Percentiles rank a stretch among this genome's conserved stretches.
Conservation (phyloP, 2,329 filamentous ascomycete species). For the Eurotiales sp. region DNA sequence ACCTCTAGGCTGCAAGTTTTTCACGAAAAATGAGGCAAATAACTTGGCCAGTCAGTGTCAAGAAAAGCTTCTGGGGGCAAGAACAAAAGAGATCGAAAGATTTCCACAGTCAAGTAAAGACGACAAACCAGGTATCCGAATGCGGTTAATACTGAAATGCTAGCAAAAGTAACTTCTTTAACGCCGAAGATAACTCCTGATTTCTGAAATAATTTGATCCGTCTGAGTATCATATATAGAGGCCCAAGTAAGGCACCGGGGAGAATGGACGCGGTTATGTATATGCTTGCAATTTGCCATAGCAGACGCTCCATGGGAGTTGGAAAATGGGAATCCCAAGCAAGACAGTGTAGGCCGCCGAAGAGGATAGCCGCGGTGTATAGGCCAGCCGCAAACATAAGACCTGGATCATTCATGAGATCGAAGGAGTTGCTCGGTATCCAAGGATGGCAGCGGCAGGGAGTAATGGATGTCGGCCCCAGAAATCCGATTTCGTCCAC, state of each 20-base stretch:
- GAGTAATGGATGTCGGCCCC: not conserved
- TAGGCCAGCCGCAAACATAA: not conserved
- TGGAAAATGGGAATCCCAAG: slow-evolving; percentile 26
- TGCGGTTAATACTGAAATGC: not conserved
- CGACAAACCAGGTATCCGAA: not conserved
- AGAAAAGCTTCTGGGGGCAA: not conserved
- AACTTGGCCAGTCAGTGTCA: not conserved
- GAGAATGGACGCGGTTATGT: not conserved
- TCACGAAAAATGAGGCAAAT: not conserved
- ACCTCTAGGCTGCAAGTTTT: too few species aligned
- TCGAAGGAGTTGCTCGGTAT: not conserved
- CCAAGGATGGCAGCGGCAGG: not conserved
- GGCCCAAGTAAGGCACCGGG: not conserved
- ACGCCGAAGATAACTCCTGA: too few species aligned
- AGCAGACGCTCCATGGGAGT: slow-evolving; percentile 20
- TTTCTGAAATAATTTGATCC: not conserved
- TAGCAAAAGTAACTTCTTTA: not conserved
- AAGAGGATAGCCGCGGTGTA: slow-evolving; percentile 15
- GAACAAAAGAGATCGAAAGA: not conserved
- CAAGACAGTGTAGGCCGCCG: slow-evolving; percentile 21
- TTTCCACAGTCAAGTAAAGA: not conserved
- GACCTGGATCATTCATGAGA: not conserved
- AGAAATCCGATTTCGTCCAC: not conserved
- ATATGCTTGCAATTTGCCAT: slow-evolving; percentile 17
- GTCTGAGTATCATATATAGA: not conserved